A percentile compares a stretch with the other conserved stretches of the same genome.
phyloP scores from a whole-genome alignment of 2,329 filamentous ascomycete species.

The Chalara sp. region DNA sequence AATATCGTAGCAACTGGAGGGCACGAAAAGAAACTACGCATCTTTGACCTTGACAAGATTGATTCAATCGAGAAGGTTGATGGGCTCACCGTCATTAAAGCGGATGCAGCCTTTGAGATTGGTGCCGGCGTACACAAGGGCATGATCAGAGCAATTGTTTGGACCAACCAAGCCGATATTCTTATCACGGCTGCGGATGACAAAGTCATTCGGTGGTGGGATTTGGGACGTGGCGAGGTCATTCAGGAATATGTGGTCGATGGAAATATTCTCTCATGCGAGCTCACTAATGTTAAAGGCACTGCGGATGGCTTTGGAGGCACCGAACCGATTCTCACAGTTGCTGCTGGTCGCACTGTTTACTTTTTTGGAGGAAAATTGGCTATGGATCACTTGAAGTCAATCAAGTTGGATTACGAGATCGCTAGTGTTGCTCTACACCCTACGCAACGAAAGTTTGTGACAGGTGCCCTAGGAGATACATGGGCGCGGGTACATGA shows the following conservation, averaged over 20 bases:
- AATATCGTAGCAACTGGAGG: slow-evolving; percentile 91
- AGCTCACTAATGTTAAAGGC: slow-evolving; percentile 65
- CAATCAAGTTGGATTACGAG: slow-evolving; percentile 71
- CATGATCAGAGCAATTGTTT: slow-evolving; percentile 94
- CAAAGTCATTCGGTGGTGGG: slow-evolving; percentile 91
- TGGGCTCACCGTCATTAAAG: slow-evolving; percentile 40
- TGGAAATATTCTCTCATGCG: slow-evolving; percentile 83
- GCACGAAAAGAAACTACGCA: slow-evolving; percentile 91
- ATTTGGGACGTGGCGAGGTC: slow-evolving; percentile 68
- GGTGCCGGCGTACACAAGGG: slow-evolving; percentile 76
- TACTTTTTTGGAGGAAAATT: slow-evolving; percentile 81
- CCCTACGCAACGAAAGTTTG: slow-evolving; percentile 70
- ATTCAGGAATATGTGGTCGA: slow-evolving; percentile 75
- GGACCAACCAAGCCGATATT: slow-evolving; percentile 82
- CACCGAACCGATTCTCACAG: slow-evolving; percentile 69
- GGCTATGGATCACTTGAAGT: slow-evolving; percentile 70
- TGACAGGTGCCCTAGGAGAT: slow-evolving; percentile 85
- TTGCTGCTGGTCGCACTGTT: slow-evolving; percentile 88
- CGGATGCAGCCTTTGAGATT: slow-evolving; percentile 74
- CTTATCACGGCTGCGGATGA: slow-evolving; percentile 87
- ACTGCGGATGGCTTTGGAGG: slow-evolving; percentile 57
- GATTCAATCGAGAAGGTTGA: slow-evolving; percentile 25
- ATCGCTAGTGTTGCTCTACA: slow-evolving; percentile 89
- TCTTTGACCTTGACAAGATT: slow-evolving; percentile 66
- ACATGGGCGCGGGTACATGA: slow-evolving; percentile 96